Evolutionary conservation across 169 alveolate genomes (phyloP).

Genomic region (Babesia ovis): DNA sequence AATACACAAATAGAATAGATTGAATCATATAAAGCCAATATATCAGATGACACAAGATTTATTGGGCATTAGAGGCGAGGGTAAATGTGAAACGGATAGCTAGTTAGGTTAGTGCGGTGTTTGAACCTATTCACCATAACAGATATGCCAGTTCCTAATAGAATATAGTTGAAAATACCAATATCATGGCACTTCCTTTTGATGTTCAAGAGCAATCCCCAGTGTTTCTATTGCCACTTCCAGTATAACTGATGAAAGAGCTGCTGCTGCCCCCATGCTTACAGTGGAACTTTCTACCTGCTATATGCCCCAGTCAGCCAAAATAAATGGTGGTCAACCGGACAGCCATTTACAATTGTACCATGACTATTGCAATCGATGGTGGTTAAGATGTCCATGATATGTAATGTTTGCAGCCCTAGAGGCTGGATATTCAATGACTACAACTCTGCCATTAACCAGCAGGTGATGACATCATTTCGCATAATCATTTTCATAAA

Average conservation of each 20-base stretch:
- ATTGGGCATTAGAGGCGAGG: background rate
- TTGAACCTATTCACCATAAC: background rate
- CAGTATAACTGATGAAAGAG: background rate
- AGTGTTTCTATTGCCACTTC: background rate
- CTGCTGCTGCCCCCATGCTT: background rate
- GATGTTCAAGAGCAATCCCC: background rate
- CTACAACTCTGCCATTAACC: too few relatives aligned
- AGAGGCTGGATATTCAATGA: background rate
- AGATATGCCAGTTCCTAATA: background rate
- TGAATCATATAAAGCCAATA: background rate
- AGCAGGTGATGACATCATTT: too few relatives aligned
- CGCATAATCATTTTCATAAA: too few relatives aligned
- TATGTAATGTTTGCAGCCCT: background rate
- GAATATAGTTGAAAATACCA: background rate
- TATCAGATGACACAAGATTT: background rate
- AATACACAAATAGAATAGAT: background rate
- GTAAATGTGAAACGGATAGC: too few relatives aligned
- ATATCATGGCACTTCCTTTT: background rate
- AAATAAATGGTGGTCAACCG: background rate
- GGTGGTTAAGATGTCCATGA: too few relatives aligned
- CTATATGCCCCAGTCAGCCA: background rate
- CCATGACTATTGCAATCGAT: background rate
- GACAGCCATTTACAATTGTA: background rate
- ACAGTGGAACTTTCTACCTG: background rate
- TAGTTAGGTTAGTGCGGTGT: too few relatives aligned